Conservation (phyloP, 179 eudicot genomes). For the Carnegiea gigantea region DNA sequence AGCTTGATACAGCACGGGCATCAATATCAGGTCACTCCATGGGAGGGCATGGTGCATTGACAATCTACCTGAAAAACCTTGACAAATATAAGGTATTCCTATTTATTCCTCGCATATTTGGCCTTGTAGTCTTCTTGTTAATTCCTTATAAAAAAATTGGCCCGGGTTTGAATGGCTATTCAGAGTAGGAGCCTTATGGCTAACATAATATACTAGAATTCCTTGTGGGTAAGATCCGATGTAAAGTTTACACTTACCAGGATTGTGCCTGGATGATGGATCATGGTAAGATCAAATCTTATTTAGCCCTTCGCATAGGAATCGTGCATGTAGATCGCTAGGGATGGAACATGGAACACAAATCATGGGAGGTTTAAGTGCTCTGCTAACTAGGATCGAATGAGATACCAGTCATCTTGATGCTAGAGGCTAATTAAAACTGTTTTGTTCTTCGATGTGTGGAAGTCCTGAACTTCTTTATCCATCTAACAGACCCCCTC, state of each 20-base stretch:
- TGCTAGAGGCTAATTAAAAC: background rate
- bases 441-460: background rate
- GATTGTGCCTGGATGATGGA: background rate
- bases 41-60: conserved; percentile 99
- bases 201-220: background rate
- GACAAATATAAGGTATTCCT: conserved; percentile 89
- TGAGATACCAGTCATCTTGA: background rate
- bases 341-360: background rate
- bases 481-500: background rate
- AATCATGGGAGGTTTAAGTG: background rate
- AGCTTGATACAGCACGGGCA: conserved; percentile 84
- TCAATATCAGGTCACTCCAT: conserved; percentile 95
- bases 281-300: background rate
- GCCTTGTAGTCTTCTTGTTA: background rate
- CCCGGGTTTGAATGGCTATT: background rate
- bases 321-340: background rate
- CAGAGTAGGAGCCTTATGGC: background rate
- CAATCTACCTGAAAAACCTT: conserved; percentile 89
- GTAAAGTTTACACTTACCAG: background rate
- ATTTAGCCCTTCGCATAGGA: background rate
- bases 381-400: too few relatives aligned
- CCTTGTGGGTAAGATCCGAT: background rate
- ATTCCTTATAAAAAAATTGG: conserved; percentile 6
- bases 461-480: background rate
- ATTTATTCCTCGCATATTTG: background rate